Base-by-base conservation (phyloP, 2,329 filamentous ascomycete species). In the Xylaria sp. region DNA sequence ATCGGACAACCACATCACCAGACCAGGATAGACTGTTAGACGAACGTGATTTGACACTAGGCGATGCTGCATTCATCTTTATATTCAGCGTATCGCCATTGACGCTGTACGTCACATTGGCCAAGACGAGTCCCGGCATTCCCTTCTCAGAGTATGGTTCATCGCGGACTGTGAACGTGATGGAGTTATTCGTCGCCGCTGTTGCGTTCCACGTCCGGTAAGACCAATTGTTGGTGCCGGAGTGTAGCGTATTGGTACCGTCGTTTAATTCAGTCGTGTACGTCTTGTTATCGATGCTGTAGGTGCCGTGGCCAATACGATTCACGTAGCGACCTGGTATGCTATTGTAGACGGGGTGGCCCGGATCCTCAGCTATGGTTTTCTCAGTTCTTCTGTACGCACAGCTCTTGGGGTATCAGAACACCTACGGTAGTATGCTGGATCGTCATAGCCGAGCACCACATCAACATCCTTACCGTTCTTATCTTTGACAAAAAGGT, bases 161-260 rank as follows among this genome's bases (percentile, higher is more conserved):
- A 75, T 92, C 90, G 69, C 86, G 82, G 71, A 91, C 85, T n/a
- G 85, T 84, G 79, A 91, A 92, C 51, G 89, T 91, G 74, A 92
- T 90, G 28, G 87, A 89, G 72, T 85, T 82, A 23, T 82, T 76
- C 10, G 85, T 86, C 69, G 86, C 80, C 1, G 83, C 82, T 3
- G 86, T 84, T 23, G 91, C 86, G 36, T 89, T 89, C 84, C 88
- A 92, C 73, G 87, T 86, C 51, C 88, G 84, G 78, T 84, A 90
- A 52, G 89, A 89, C 86, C 89, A 90, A 71, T 88, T 88, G 78
- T 89, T 85, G 23, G 83, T 84, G 36, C 86, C 86, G 73, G 86
- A 86, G 76, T 89, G 87, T 9, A 90, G 82, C 10, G 86, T 89
- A 75, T 89, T 84, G 67, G 68, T 76, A 56, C 84, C 83, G 72